Evolutionary conservation across 31 red algal genomes (phyloP).

Genomic region (Odonthalia washingtoniensis): DNA sequence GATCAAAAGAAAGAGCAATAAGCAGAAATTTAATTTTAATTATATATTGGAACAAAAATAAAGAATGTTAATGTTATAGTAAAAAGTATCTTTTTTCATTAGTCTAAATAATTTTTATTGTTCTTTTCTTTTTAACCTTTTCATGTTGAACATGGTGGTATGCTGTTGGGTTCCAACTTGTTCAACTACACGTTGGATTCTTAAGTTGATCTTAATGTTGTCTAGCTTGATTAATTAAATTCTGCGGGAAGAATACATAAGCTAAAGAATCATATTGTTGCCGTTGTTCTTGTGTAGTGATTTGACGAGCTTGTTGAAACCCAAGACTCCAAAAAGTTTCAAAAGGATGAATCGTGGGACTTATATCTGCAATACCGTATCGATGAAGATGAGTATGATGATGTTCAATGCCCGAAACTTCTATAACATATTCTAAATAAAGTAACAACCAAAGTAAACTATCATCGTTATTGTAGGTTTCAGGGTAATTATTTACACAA

Average conservation of each 20-base stretch:
- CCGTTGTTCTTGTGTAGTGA: neutral
- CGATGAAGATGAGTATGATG: too few species aligned
- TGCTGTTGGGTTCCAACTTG: too few species aligned
- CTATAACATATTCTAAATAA: conserved; percentile 68
- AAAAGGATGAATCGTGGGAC: neutral
- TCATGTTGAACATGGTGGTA: too few species aligned
- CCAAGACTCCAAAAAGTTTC: neutral
- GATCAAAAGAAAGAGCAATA: neutral
- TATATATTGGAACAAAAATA: too few species aligned
- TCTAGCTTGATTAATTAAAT: too few species aligned
- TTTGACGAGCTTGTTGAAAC: neutral
- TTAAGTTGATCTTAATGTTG: too few species aligned
- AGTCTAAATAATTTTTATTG: too few species aligned
- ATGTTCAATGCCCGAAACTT: neutral
- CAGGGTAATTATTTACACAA: conserved; percentile 6
- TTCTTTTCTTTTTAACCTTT: too few species aligned
- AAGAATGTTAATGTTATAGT: too few species aligned
- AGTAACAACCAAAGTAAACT: conserved; percentile 72
- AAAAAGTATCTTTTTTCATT: too few species aligned
- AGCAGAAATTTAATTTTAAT: too few species aligned
- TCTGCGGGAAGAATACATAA: neutral
- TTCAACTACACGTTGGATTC: too few species aligned
- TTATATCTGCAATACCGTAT: neutral
- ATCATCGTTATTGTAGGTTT: conserved; percentile 61
- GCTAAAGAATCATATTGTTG: neutral